These are phyloP conservation scores for Hypomyces perniciosus DNA, from an alignment of 2,329 filamentous ascomycete genomes.

Conservation along the genomic window DNA sequence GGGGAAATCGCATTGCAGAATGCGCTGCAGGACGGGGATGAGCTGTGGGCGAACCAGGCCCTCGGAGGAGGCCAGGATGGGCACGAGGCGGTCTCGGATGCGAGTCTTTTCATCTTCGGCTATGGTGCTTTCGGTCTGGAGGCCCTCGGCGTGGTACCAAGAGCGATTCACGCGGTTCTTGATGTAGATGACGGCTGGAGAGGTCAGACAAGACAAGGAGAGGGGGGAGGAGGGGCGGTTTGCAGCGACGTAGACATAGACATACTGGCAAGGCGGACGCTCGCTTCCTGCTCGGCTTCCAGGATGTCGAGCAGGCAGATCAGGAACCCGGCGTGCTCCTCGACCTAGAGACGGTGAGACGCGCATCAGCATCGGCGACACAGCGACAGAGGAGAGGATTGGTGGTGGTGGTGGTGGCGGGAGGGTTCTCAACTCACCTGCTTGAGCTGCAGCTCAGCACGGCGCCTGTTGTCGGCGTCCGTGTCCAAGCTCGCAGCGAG, in stretches of 20 bases:
- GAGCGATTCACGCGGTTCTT: conserved; percentile 95
- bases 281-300: conserved; percentile 77
- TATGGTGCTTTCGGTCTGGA: conserved; percentile 66
- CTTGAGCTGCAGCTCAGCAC: conserved; percentile 76
- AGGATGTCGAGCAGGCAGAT: conserved; percentile 87
- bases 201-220: conserved; percentile 6
- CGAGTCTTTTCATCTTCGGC: conserved; percentile 82
- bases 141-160: conserved; percentile 76
- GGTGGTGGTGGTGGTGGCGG: conserved; percentile 3
- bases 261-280: conserved; percentile 84
- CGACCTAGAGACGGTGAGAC: conserved; percentile 55
- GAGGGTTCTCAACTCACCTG: conserved; percentile 49
- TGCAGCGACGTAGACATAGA: conserved; percentile 32
- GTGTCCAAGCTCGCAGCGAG: conserved; percentile 70
- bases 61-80: conserved; percentile 75
- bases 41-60: conserved; percentile 85
- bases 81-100: conserved; percentile 82
- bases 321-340: conserved; percentile 83
- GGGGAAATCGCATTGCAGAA: conserved; percentile 93
- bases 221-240: conserved; percentile 13
- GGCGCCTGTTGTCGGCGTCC: conserved; percentile 67
- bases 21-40: conserved; percentile 89
- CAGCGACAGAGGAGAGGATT: neutral
- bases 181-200: conserved; percentile 84
- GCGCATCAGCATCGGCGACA: conserved; percentile 11